Percentiles rank a stretch among this genome's conserved stretches.
Conservation (phyloP, 352 stramenopile genomes). For the Pythium folliculosum region DNA sequence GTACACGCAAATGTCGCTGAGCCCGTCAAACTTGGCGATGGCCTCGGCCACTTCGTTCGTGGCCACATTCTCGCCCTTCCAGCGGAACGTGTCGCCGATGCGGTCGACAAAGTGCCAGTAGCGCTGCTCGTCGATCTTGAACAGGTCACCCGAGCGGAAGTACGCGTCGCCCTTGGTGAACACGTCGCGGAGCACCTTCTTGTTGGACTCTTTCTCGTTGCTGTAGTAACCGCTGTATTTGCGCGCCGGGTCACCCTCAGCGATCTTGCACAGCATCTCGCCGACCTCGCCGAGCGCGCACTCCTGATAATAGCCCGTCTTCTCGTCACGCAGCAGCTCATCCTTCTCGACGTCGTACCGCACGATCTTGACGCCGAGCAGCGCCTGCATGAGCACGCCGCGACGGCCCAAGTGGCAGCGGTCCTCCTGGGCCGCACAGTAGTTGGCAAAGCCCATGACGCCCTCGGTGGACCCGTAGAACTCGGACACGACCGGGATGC, state of each 20-base stretch:
- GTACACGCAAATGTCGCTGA: constrained; percentile 80
- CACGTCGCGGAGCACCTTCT: constrained; percentile 85
- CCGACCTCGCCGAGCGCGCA: constrained; percentile 62
- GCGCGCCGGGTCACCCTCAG: constrained; percentile 47
- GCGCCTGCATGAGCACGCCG: constrained; percentile 48
- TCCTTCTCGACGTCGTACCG: constrained; percentile 80
- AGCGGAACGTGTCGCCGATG: constrained; percentile 93
- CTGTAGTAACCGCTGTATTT: constrained; percentile 91
- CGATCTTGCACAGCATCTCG: constrained; percentile 72
- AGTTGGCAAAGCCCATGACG: constrained; percentile 81
- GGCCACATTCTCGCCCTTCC: constrained; percentile 93
- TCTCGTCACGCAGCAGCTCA: constrained; percentile 51
- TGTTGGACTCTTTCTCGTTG: constrained; percentile 69
- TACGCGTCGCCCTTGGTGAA: constrained; percentile 87
- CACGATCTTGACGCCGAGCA: constrained; percentile 74
- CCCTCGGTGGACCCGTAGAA: constrained; percentile 94
- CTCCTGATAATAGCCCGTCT: constrained; percentile 47
- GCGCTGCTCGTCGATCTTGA: constrained; percentile 68
- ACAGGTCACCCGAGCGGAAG: constrained; percentile 91
- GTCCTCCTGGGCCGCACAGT: constrained; percentile 57
- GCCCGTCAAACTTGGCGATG: constrained; percentile 71
- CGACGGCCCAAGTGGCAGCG: constrained; percentile 70
- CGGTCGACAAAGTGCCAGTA: constrained; percentile 92
- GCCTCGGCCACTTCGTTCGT: constrained; percentile 89
- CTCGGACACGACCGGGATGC: constrained; percentile 85